Evolutionary conservation across 768 basidiomycete species (phyloP).

Genomic region (Trametes sanguinea): DNA sequence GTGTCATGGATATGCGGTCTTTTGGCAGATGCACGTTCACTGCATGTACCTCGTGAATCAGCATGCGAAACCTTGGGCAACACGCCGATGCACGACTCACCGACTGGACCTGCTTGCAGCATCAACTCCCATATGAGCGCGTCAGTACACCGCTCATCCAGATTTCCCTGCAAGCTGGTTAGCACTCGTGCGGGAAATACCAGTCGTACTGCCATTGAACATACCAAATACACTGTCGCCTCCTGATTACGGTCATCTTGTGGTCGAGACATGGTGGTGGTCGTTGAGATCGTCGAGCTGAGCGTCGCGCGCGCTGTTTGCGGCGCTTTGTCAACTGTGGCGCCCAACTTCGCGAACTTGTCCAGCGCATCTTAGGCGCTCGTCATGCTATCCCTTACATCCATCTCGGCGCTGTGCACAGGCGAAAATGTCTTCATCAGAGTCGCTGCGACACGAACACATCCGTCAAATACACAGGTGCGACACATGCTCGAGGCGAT

Average conservation of each 20-base stretch:
- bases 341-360: neutral
- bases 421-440: neutral
- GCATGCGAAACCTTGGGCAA: neutral
- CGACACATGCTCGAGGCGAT: too few species aligned
- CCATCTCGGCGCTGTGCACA: neutral
- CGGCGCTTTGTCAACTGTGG: conserved; percentile 18
- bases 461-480: neutral
- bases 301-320: conserved; percentile 13
- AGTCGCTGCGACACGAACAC: too few species aligned
- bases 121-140: conserved; percentile 97
- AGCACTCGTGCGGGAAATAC: neutral
- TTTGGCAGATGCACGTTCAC: conserved; percentile 98
- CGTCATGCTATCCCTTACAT: neutral
- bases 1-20: conserved; percentile 96
- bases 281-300: conserved; percentile 8
- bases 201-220: neutral
- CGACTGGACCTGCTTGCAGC: conserved; percentile 98
- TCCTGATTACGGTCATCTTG: conserved; percentile 63
- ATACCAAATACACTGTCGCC: conserved; percentile 60
- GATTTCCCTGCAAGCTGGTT: conserved; percentile 73
- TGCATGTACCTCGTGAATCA: conserved; percentile 33
- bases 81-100: conserved; percentile 49
- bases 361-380: neutral
- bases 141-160: conserved; percentile 93
- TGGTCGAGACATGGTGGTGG: conserved; percentile 42